phyloP scores from a whole-genome alignment of 192 early-diverging fungal genomes.

The Backusella luteola region DNA sequence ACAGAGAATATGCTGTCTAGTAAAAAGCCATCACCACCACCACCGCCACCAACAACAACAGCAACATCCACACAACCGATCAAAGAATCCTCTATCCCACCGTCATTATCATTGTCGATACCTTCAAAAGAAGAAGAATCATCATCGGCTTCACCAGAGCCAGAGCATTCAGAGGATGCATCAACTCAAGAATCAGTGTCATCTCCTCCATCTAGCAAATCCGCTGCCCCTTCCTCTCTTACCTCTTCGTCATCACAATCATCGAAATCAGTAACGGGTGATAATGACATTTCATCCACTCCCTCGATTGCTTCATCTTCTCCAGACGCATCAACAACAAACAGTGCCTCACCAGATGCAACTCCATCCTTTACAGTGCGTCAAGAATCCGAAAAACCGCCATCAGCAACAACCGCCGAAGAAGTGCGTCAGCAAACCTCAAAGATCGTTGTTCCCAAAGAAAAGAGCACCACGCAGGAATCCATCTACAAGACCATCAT shows the following conservation, averaged over 20 bases:
- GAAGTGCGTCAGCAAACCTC: not conserved
- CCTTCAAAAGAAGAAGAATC: not conserved
- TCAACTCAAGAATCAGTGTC: not conserved
- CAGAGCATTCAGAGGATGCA: not conserved
- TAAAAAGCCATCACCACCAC: too few relatives aligned
- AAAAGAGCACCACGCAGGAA: conserved; percentile 54
- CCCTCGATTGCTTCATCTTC: not conserved
- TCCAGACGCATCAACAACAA: not conserved
- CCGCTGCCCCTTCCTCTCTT: not conserved
- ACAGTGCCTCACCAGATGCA: not conserved
- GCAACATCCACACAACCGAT: not conserved
- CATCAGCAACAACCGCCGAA: not conserved
- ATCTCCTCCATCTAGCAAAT: not conserved
- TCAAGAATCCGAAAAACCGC: not conserved
- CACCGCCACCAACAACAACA: not conserved
- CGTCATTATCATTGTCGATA: not conserved
- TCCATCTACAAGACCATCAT: conserved; percentile 91
- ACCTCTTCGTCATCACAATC: not conserved
- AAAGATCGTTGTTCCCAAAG: not conserved
- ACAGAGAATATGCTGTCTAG: not conserved
- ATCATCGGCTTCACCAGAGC: not conserved
- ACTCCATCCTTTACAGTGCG: not conserved
- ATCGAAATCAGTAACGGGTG: not conserved
- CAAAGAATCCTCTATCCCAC: not conserved
- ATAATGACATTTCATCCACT: not conserved